phyloP scores from a whole-genome alignment of 345 rosid genomes.

The Sisymbrium irio region DNA sequence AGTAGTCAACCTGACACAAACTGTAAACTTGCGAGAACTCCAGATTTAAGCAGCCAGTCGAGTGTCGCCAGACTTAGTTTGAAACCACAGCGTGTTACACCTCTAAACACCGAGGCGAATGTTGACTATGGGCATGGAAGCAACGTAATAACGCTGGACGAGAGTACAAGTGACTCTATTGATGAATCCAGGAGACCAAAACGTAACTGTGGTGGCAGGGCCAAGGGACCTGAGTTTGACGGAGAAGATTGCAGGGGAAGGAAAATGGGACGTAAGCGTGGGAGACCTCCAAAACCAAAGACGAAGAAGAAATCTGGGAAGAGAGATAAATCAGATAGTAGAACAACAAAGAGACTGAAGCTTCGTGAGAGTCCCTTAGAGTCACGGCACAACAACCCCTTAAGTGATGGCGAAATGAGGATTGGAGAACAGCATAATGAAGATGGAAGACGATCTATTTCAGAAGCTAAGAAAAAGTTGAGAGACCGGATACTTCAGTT shows the following conservation, averaged over 20 bases:
- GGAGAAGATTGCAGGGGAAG: constrained; percentile 17
- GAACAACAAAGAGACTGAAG: constrained; percentile 11
- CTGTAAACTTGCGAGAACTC: constrained; percentile 1
- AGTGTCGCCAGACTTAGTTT: background rate
- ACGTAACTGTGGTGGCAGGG: constrained; percentile 15
- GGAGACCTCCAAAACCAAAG: constrained; percentile 18
- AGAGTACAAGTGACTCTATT: constrained; percentile 23
- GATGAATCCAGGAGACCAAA: constrained; percentile 31
- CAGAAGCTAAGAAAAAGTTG: constrained; percentile 47
- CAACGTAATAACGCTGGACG: constrained; percentile 20
- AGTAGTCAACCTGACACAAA: constrained; percentile 20
- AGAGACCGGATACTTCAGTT: constrained; percentile 67
- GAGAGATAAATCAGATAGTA: constrained; percentile 27
- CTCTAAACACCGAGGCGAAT: constrained; percentile 36
- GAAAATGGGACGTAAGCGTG: constrained; percentile 27
- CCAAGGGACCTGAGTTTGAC: constrained; percentile 15
- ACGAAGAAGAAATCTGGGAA: constrained; percentile 17
- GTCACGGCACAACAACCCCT: constrained; percentile 10
- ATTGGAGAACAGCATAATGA: constrained; percentile 21
- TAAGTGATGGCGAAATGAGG: constrained; percentile 8
- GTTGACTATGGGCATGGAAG: constrained; percentile 31
- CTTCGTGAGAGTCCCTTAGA: constrained; percentile 9
- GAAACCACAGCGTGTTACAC: constrained; percentile 34
- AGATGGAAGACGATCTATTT: constrained; percentile 28
- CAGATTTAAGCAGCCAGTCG: background rate